phyloP scores from a whole-genome alignment of 306 rosid genomes.

The Cicer chorassanicum region DNA sequence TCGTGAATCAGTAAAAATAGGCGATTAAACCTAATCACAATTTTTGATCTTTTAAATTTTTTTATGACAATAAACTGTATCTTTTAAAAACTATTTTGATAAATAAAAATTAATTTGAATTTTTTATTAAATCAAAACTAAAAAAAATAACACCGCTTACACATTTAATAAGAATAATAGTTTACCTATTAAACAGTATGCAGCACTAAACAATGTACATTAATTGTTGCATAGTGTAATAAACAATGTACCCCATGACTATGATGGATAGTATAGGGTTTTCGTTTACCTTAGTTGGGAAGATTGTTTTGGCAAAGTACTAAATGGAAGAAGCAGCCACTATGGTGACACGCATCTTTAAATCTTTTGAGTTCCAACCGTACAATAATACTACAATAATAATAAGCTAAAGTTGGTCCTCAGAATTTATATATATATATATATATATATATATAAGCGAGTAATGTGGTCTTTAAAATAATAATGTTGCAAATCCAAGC shows the following conservation, averaged over 20 bases:
- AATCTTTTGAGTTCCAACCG: slow-evolving; percentile 37
- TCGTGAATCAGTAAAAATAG: too few species aligned
- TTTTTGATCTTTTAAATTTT: too few species aligned
- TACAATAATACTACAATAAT: slow-evolving; percentile 49
- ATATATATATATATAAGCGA: slow-evolving; percentile 45
- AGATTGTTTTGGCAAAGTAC: slow-evolving; percentile 39
- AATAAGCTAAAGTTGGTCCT: slow-evolving; percentile 43
- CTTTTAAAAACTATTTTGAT: too few species aligned
- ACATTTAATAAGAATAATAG: too few species aligned
- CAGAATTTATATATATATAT: slow-evolving; percentile 47
- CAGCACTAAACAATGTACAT: too few species aligned
- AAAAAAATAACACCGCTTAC: too few species aligned
- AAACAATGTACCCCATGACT: neutral
- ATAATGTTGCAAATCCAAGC: slow-evolving; percentile 49
- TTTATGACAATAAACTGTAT: too few species aligned
- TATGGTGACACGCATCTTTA: neutral
- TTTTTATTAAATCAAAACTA: too few species aligned
- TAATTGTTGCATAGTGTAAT: too few species aligned
- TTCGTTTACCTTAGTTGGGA: slow-evolving; percentile 38
- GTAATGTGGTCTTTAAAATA: slow-evolving; percentile 39
- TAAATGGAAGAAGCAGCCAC: slow-evolving; percentile 39
- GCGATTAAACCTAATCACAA: too few species aligned
- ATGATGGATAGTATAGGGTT: slow-evolving; percentile 42
- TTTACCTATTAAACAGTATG: too few species aligned
- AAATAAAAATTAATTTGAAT: too few species aligned